Base-by-base conservation (phyloP, 352 stramenopile species). In the Pilasporangium apinafurcum region DNA sequence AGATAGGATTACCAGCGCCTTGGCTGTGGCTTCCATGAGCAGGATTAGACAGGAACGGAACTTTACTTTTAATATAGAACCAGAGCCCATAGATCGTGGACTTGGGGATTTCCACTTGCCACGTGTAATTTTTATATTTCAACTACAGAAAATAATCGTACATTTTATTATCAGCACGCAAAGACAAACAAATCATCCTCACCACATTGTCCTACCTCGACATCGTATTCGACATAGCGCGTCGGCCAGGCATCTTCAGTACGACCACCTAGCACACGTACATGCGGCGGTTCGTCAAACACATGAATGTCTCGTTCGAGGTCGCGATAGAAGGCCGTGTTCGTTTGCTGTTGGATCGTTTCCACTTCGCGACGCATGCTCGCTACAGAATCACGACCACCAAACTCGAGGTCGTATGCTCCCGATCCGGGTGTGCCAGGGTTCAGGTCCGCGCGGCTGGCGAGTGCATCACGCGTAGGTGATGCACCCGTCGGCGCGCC, bases 21-120 rank as follows among this genome's bases (percentile, higher is more conserved):
- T 58, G 40, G 21, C 45, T 17, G 10, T 64, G 59, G 2, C 37
- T 37, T 32, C 35, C 47, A 18, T 34, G 27, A 28, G 32, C 41
- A 12, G 31, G 21, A 9, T 22, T 22, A 24, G 62, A 57, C 18
- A 62, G 59, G 28, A 77, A 59, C 16, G 65, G 63, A 30, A 86
- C 43, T 48, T 88, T 68, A 34, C 72, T 86, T 48, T 93, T 93
- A 51, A 93, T 86, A 51, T 85, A 85, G 46, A 93, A 87, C 81
- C 81, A 93, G 14, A 93, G 59, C 16, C 78, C 81, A 20, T 83
- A 89, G 17, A 93, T 66, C 21, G 69, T 76, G 28, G 68, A 87
- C 57, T 91, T 93, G 32, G 81, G 63, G 45, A 91, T 83, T 56
- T 90, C 80, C n/a, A 90, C 77, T 31, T 88, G 75, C 78, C 81